Base-by-base conservation (phyloP, 2,329 filamentous ascomycete species). In the Ophiobolus disseminans region DNA sequence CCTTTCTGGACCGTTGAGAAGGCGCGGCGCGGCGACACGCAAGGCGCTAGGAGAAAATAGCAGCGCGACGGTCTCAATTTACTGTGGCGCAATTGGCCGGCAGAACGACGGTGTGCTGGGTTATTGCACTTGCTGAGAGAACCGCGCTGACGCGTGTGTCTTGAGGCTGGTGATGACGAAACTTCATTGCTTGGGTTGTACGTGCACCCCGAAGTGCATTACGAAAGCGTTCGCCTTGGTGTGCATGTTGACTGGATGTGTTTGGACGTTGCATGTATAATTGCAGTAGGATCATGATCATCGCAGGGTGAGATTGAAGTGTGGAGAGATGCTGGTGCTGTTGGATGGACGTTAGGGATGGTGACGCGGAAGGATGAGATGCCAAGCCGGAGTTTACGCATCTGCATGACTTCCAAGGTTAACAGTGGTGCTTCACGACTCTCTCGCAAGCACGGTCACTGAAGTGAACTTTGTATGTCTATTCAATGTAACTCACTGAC, bases 1-100 rank as follows among this genome's bases (percentile, higher is more conserved):
- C 35, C 34, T n/a, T 35, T 50, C 37, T 54, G 46, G 34, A 52
- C 31, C 28, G 19, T 40, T 34, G 31, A 25, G 48, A 45, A 36
- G 40, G 45, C 48, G 53, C 42, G 41, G 37, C 37, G 44, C 43
- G 28, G 45, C 31, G 46, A 54, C 49, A 45, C 41, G 34, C 46
- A 57, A 53, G 45, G 35, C 53, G 42, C 60, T 57, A 58, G 45
- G 39, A 14, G 30, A 21, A n/a, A 32, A 51, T 52, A 48, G 43
- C 37, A 47, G 35, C 30, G 37, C 35, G 35, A 28, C 34, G 26
- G 30, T 34, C 17, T 17, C 14, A 36, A 22, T n/a, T 21, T 37
- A n/a, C 21, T 23, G n/a, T 25, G 22, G 32, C 28, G 13, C 30
- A 39, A 52, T 52, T 45, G 43, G 45, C 22, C 20, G 38, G 23